Evolutionary conservation across 2,329 filamentous ascomycete genomes (phyloP), one percentile per base, ranked within the genome.

Genomic region (Neofusicoccum sp.): DNA sequence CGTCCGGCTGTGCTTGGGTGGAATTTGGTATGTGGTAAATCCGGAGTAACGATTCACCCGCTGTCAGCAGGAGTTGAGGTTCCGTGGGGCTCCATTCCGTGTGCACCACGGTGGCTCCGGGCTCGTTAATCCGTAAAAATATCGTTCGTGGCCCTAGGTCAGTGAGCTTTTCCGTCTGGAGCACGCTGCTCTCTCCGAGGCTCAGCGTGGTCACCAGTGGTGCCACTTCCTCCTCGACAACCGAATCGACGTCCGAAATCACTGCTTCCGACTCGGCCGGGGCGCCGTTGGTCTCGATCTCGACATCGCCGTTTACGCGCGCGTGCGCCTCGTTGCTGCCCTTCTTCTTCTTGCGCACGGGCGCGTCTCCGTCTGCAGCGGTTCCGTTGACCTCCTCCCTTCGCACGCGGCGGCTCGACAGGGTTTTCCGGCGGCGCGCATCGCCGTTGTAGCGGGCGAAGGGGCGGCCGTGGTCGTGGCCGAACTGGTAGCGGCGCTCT

Each of bases 291-390:
- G 69, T 69, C 58, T 78, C 79, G 6, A 80, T 66, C 16, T 80
- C 78, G 77, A 80, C 80, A 63, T 81, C 76, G 61, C 77, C 78
- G 65, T 80, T 79, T 60, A 74, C 62, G 33, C 76, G 72, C 11
- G 68, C 65, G 36, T 72, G 66, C 51, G 65, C 54, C 20, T 28
- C 64, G 60, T 65, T 71, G 70, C 28, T 54, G 16, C 40, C 31
- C 66, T 75, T 74, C 58, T 69, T 65, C 68, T 70, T 73, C 60
- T 69, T 65, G 54, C 48, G 45, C 3, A 70, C 70, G 54, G 71
- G 72, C 12, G 72, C 70, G 47, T 69, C 72, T 61, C 71, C 69
- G 64, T 75, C 72, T 47, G 74, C 68, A 58, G 70, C 72, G 56
- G 73, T 41, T 33, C 59, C 59, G 30, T 61, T 61, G 49, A 61